A percentile compares a stretch with the other conserved stretches of the same genome.
Evolutionary conservation across 768 basidiomycete species (phyloP).

Genomic region (Tricholoma sp.): DNA sequence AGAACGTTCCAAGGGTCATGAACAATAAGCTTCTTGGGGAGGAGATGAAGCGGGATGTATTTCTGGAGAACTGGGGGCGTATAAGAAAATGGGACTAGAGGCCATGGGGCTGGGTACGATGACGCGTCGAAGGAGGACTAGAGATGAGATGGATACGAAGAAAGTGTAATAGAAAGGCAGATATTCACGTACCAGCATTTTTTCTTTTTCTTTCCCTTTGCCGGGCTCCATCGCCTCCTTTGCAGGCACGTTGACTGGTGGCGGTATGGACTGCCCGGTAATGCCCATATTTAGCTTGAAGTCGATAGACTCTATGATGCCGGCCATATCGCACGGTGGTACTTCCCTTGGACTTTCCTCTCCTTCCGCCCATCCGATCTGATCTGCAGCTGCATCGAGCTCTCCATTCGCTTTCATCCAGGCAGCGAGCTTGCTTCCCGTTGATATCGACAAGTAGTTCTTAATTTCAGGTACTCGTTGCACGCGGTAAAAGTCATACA

Average conservation of each 20-base stretch:
- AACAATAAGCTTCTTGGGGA: conserved; percentile 36
- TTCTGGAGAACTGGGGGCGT: conserved; percentile 16
- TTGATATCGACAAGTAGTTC: conserved; percentile 18
- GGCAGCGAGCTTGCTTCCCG: conserved; percentile 29
- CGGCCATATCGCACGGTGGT: conserved; percentile 21
- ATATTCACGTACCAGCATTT: not conserved
- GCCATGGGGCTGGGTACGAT: conserved; percentile 37
- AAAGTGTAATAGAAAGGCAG: not conserved
- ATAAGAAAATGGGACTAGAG: conserved; percentile 31
- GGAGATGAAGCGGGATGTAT: conserved; percentile 18
- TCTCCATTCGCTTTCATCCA: conserved; percentile 33
- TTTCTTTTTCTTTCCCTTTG: conserved; percentile 2
- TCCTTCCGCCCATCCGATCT: conserved; percentile 27
- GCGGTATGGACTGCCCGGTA: not conserved
- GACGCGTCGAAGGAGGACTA: conserved; percentile 23
- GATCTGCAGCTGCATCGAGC: conserved; percentile 23
- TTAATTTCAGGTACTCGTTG: conserved; percentile 15
- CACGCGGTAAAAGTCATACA: conserved; percentile 36
- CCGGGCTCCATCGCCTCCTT: conserved; percentile 3
- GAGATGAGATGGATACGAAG: conserved; percentile 12
- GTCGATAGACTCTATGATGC: conserved; percentile 17
- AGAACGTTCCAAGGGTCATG: conserved; percentile 39
- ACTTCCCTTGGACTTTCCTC: conserved; percentile 31
- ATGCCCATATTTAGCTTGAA: conserved; percentile 3
- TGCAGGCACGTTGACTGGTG: not conserved